Evolutionary conservation across 2,329 filamentous ascomycete genomes (phyloP).

Genomic region (Ampelomyces quisqualis): DNA sequence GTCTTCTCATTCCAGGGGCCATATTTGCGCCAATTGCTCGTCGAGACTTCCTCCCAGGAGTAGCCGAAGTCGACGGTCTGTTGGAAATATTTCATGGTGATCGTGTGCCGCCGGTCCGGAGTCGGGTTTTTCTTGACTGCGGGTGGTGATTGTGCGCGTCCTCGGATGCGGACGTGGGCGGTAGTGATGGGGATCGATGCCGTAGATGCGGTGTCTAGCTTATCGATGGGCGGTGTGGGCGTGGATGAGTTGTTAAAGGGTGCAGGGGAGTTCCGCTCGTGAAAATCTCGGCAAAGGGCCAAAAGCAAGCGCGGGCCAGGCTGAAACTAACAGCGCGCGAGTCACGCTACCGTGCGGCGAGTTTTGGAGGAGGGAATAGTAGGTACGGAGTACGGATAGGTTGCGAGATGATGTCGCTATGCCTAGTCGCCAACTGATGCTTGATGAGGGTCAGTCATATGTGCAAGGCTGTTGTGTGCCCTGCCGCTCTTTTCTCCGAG

Average conservation of each 20-base stretch:
- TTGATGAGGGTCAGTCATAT: slow-evolving; percentile 1
- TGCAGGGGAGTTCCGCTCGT: slow-evolving; percentile 14
- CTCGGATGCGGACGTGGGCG: not conserved
- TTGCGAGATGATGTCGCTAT: no score
- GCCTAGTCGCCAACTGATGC: not conserved
- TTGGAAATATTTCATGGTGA: slow-evolving; percentile 88
- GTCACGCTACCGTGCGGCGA: no score
- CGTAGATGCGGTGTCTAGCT: not conserved
- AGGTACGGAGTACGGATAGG: no score
- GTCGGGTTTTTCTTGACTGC: slow-evolving; percentile 5
- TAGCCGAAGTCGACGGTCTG: slow-evolving; percentile 90
- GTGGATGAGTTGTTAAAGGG: slow-evolving; percentile 6
- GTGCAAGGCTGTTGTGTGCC: slow-evolving; percentile 13
- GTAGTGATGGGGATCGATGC: not conserved
- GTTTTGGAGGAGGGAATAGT: no score
- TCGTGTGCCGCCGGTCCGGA: slow-evolving; percentile 19
- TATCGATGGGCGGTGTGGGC: slow-evolving; percentile 4
- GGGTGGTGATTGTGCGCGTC: not conserved
- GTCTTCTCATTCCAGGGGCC: slow-evolving; percentile 98
- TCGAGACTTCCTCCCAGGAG: slow-evolving; percentile 97
- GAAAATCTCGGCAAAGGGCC: slow-evolving; percentile 20
- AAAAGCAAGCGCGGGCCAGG: slow-evolving; percentile 17
- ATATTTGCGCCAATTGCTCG: slow-evolving; percentile 98
- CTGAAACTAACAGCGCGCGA: slow-evolving; percentile 4
- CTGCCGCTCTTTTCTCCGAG: slow-evolving; percentile 2